phyloP scores from a whole-genome alignment of 2,329 filamentous ascomycete genomes.

The Gremmenia infestans region DNA sequence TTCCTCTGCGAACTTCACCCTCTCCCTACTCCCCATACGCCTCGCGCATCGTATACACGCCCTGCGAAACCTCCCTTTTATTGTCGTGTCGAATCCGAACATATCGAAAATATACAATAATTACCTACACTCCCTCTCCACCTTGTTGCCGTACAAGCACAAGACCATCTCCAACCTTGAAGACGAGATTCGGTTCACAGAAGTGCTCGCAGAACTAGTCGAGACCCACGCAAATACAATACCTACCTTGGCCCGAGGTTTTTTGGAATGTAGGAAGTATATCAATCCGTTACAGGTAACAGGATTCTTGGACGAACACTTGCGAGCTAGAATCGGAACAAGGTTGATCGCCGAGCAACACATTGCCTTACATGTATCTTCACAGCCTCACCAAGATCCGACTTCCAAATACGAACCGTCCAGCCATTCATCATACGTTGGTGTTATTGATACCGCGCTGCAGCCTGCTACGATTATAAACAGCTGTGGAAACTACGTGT shows the following conservation, averaged over 20 bases:
- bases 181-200: constrained; percentile 86
- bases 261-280: constrained; percentile 89
- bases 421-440: constrained; percentile 65
- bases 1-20: constrained; percentile 90
- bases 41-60: constrained; percentile 92
- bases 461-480: constrained; percentile 77
- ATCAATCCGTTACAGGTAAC: constrained; percentile 82
- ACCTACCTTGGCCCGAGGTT: constrained; percentile 83
- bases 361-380: constrained; percentile 77
- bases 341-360: constrained; percentile 94
- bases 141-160: constrained; percentile 69
- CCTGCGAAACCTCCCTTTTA: constrained; percentile 88
- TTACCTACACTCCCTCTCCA: constrained; percentile 89
- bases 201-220: constrained; percentile 91
- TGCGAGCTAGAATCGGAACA: constrained; percentile 90
- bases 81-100: constrained; percentile 96
- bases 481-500: constrained; percentile 82
- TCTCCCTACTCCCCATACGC: constrained; percentile 84
- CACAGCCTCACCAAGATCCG: constrained; percentile 64
- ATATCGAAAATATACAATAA: constrained; percentile 94
- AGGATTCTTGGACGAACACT: constrained; percentile 84
- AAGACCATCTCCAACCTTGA: constrained; percentile 65
- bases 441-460: constrained; percentile 89
- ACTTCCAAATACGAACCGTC: constrained; percentile 45
- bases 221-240: constrained; percentile 94